Base-by-base conservation (phyloP, 495 filamentous ascomycete species). In the Hyphodiscus hymeniophilus region DNA sequence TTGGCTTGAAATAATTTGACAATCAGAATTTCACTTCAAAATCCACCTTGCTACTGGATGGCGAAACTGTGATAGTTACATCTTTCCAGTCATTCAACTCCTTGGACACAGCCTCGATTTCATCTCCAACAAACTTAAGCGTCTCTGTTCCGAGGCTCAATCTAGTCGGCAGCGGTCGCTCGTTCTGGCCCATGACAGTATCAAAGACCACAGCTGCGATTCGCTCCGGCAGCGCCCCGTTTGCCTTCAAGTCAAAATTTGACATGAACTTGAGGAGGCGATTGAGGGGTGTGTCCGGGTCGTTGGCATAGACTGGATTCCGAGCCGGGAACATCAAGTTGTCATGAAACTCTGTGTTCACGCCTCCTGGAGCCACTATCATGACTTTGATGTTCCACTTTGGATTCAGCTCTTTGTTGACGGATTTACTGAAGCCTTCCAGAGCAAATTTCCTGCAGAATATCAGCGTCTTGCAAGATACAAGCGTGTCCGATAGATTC, bases 311-410 rank as follows among this genome's bases (percentile, higher is more conserved):
- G 18, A 20, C 39, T 10, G 39, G 39, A 20, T 42, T 16, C 7
- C 39, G 39, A 1, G 18, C 10, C 2, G 24, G 12, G 23, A 8
- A 42, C 20, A 1, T 12, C 1, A 42, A 11, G 39, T 15, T 42
- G 1, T 42, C 16, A 8, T 10, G 3, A 20, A 23, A 42, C 5
- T 42, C 12, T 1, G 39, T 42, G 17, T 42, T 42, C 7, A 42
- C 23, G 21, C 6, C 18, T 11, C 15, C 39, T 11, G 39, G 39
- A 11, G 10, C 8, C 17, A 42, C 1, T 10, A 42, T 22, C 20
- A 42, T 22, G 20, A 42, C 11, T 15, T 42, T 42, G 4, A 42
- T 42, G 20, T 42, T 42, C 39, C 39, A 42, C 3, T 42, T 28
- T 2, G 39, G 39, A 42, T 23, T 22, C 1, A 42, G 18, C 39